Base-by-base conservation (phyloP, 345 rosid genomes). In the Sisymbrium altissimum region DNA sequence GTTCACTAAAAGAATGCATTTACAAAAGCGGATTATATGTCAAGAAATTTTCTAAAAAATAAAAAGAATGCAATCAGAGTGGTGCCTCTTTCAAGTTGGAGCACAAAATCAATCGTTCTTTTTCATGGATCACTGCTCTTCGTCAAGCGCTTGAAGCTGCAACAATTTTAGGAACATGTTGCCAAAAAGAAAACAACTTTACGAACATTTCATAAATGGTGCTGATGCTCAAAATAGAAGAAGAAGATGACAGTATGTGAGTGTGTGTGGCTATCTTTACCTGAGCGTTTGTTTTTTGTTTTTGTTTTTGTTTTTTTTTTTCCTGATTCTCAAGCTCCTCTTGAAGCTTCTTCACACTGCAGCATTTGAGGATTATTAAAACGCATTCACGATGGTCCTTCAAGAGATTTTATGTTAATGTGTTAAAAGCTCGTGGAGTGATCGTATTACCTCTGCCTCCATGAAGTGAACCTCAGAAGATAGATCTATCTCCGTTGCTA, bases 141-240 rank as follows among this genome's bases (percentile, higher is more conserved):
- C 23, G 19, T 50, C 71, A 52, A 66, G 60, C 25, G 48, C 6
- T n/a, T 41, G 3, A 68, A 54, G 53, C 72, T 68, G 72, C 41
- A 68, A 40, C 14, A 9, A 54, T 17, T n/a, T 66, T 25, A 25
- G 1, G 15, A 64, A 64, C 10, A 4, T 23, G n/a, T n/a, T n/a
- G n/a, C n/a, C n/a, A n/a, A n/a, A n/a, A n/a, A n/a, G n/a, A n/a
- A n/a, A 68, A 40, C 14, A 9, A 54, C 11, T n/a, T 66, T 25
- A 25, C 0, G 15, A 64, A 64, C 10, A 4, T 23, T n/a, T 23
- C 25, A 23, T 23, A 1, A 3, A 54, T 32, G 59, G 59, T 54
- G 15, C 3, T 54, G 40, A 11, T 40, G 2, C 17, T 39, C 50
- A 48, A 66, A 46, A 14, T 14, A 25, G 6, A 29, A 9, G 23